A percentile compares a stretch with the other conserved stretches of the same genome.
Conservation (phyloP, 2,329 filamentous ascomycete species). For the Clarireedia monteithiana region DNA sequence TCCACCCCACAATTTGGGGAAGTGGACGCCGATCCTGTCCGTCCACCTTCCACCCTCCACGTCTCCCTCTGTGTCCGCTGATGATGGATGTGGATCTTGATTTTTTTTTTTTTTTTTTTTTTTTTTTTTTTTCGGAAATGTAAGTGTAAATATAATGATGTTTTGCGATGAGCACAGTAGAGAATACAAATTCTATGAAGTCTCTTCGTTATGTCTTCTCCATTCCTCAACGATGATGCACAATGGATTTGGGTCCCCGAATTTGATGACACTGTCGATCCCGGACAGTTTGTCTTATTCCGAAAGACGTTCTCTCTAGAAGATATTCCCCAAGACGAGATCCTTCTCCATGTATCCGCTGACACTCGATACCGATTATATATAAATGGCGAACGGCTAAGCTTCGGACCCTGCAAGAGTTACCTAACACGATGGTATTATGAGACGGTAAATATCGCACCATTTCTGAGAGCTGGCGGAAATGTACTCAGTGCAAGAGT, state of each 20-base stretch:
- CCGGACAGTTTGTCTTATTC: neutral
- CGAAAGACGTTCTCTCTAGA: neutral
- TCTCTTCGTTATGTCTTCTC: neutral
- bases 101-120: no score
- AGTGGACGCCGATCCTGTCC: no score
- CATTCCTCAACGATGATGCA: neutral
- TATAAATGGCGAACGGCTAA: constrained; percentile 1
- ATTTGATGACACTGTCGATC: neutral
- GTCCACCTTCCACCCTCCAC: no score
- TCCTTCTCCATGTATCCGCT: neutral
- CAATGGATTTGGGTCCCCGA: neutral
- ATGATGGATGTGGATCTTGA: no score
- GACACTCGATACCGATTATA: constrained; percentile 1
- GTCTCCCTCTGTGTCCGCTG: no score
- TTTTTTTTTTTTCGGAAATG: no score
- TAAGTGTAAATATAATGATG: no score
- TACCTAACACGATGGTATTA: neutral
- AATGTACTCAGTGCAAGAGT: neutral
- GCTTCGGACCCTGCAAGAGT: constrained; percentile 2
- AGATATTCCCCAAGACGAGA: neutral
- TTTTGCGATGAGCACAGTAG: no score
- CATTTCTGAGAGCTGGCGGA: neutral
- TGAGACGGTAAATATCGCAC: neutral
- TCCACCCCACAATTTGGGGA: no score
- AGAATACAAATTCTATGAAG: no score